Percentiles rank a stretch among this genome's conserved stretches.
Evolutionary conservation across 1,284 basidiomycete species (phyloP).

Genomic region (Amylostereum chailletii): DNA sequence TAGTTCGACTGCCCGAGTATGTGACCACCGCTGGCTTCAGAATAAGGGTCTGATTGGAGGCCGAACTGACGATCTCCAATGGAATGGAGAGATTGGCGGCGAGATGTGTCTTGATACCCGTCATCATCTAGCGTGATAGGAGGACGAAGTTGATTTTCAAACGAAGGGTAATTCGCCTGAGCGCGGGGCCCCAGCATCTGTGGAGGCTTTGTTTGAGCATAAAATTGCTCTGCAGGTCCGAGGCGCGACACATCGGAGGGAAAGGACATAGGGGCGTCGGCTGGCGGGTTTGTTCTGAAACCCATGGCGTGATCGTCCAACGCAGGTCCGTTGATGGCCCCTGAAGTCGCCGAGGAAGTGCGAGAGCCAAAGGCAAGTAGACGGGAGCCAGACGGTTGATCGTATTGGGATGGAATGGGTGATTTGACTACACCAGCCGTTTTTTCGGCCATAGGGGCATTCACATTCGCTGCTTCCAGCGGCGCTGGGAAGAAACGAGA

Average conservation of each 20-base stretch:
- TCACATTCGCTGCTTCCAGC: conserved; percentile 17
- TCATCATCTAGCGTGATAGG: conserved; percentile 5
- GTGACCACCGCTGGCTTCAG: conserved; percentile 16
- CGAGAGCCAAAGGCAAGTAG: conserved; percentile 59
- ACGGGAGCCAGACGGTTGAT: conserved; percentile 63
- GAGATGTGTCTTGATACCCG: conserved; percentile 8
- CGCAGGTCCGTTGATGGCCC: conserved; percentile 1
- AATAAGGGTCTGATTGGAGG: conserved; percentile 22
- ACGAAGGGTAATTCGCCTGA: conserved; percentile 10
- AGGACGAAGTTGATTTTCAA: conserved; percentile 6
- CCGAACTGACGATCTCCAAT: conserved; percentile 20
- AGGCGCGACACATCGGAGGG: not conserved
- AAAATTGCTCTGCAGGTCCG: not conserved
- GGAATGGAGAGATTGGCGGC: conserved; percentile 10
- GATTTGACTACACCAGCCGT: conserved; percentile 13
- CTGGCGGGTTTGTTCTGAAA: not conserved
- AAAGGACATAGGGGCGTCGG: not conserved
- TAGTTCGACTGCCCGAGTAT: conserved; percentile 12
- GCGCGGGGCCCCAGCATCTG: conserved; percentile 1
- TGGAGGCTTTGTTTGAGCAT: no score
- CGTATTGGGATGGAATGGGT: conserved; percentile 33
- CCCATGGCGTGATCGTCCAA: not conserved
- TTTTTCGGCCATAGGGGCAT: conserved; percentile 10
- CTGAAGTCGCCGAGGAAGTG: conserved; percentile 18
- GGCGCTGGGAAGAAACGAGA: conserved; percentile 29